Evolutionary conservation across 2,329 filamentous ascomycete species (phyloP).

Genomic region (Sclerotinia borealis): DNA sequence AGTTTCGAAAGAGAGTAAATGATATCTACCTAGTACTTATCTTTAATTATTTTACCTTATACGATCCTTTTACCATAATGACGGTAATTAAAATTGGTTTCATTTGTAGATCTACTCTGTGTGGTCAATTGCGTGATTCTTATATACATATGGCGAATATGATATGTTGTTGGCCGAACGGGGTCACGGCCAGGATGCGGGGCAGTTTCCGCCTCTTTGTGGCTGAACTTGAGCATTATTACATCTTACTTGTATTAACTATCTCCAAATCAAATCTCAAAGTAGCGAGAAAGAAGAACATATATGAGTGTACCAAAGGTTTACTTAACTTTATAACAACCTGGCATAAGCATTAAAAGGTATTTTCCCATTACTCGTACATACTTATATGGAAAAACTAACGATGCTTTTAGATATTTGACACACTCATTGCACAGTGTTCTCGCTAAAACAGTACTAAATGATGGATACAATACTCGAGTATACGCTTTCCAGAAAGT

Average conservation of each 20-base stretch:
- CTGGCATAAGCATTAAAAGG: too few species aligned
- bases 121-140: constrained; percentile 12
- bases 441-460: not conserved
- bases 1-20: too few species aligned
- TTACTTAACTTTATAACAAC: too few species aligned
- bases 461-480: not conserved
- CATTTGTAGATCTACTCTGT: constrained; percentile 5
- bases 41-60: not conserved
- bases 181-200: not conserved
- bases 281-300: not conserved
- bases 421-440: not conserved
- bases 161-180: not conserved
- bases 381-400: not conserved
- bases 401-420: not conserved
- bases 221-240: not conserved
- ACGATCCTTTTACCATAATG: not conserved
- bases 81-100: not conserved
- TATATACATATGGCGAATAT: constrained; percentile 6
- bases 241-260: too few species aligned
- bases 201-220: not conserved
- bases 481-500: not conserved
- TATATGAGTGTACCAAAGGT: too few species aligned
- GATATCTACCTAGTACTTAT: not conserved
- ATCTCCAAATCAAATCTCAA: not conserved
- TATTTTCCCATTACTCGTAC: too few species aligned